These are phyloP conservation scores for Wickerhamiella shivajii DNA, from an alignment of 805 yeast species.

Conservation along the genomic window DNA sequence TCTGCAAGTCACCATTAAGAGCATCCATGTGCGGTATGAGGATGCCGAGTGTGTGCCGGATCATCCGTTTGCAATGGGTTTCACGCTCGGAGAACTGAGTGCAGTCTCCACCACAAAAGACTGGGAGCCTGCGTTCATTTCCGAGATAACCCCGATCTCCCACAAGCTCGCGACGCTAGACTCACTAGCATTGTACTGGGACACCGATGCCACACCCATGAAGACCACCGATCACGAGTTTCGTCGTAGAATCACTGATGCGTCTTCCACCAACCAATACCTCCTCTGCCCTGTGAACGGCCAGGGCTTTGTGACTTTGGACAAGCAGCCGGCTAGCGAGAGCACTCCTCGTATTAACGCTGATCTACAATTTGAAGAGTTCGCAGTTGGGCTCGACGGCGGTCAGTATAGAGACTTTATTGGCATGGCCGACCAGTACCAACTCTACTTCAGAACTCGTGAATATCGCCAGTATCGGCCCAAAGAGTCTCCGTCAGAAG, in stretches of 20 bases:
- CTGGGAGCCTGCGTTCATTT: conserved; percentile 78
- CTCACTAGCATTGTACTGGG: conserved; percentile 70
- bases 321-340: conserved; percentile 42
- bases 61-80: conserved; percentile 67
- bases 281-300: conserved; percentile 83
- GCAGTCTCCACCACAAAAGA: conserved; percentile 77
- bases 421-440: conserved; percentile 67
- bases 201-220: conserved; percentile 45
- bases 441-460: conserved; percentile 61
- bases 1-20: conserved; percentile 76
- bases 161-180: conserved; percentile 65
- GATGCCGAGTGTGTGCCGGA: conserved; percentile 60
- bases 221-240: conserved; percentile 31
- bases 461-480: conserved; percentile 67
- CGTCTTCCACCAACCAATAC: conserved; percentile 21
- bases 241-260: conserved; percentile 16
- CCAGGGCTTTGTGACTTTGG: conserved; percentile 63
- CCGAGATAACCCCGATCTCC: conserved; percentile 50
- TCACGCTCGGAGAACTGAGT: conserved; percentile 71
- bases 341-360: conserved; percentile 45
- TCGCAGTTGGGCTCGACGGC: conserved; percentile 74
- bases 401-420: conserved; percentile 71
- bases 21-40: conserved; percentile 86
- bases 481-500: conserved; percentile 31
- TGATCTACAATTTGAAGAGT: conserved; percentile 71